phyloP scores from a whole-genome alignment of 352 stramenopile species.

The Globisporangium sylvaticum region DNA sequence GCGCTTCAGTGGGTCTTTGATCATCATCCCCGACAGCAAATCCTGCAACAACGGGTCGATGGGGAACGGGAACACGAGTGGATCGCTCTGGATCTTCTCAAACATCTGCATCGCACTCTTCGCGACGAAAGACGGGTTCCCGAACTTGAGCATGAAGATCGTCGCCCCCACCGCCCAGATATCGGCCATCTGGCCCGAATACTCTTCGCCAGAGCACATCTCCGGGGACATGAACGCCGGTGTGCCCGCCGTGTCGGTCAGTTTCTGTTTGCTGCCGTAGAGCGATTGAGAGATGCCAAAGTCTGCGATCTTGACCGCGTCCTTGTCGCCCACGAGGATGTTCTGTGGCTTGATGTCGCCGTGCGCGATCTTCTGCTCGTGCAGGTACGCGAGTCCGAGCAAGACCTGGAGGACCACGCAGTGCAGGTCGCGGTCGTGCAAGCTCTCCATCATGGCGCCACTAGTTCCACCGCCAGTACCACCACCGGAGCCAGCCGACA shows the following conservation, averaged over 20 bases:
- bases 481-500: neutral
- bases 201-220: constrained; percentile 84
- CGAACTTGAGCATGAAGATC: constrained; percentile 89
- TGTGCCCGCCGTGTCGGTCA: constrained; percentile 80
- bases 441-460: constrained; percentile 23
- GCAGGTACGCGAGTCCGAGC: constrained; percentile 86
- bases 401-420: constrained; percentile 73
- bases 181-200: constrained; percentile 85
- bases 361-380: constrained; percentile 84
- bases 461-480: neutral
- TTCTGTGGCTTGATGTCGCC: constrained; percentile 89
- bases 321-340: constrained; percentile 80
- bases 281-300: constrained; percentile 89
- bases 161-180: constrained; percentile 89
- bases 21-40: constrained; percentile 62
- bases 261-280: constrained; percentile 75
- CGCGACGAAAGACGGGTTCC: constrained; percentile 85
- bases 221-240: constrained; percentile 92
- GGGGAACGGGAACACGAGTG: constrained; percentile 52
- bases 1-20: constrained; percentile 51
- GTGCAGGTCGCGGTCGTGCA: constrained; percentile 70
- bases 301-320: constrained; percentile 90
- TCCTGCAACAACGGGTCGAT: constrained; percentile 57
- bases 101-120: constrained; percentile 88
- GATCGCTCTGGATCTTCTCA: constrained; percentile 81